These are phyloP conservation scores for Saccharomycopsis selenospora DNA, from an alignment of 805 yeast genomes.

Conservation along the genomic window DNA sequence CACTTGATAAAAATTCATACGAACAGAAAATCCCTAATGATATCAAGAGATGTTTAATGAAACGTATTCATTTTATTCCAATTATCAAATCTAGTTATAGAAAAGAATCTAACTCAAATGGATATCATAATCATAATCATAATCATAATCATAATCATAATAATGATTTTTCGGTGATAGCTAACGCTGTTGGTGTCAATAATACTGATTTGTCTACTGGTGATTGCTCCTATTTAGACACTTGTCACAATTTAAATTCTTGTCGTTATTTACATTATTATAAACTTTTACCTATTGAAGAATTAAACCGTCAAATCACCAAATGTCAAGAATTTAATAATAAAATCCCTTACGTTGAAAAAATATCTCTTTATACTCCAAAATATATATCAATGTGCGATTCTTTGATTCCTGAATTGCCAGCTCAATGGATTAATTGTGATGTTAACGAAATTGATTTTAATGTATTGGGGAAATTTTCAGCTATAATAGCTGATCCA, in stretches of 20 bases:
- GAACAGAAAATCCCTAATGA: conserved; percentile 25
- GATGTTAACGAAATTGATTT: conserved; percentile 74
- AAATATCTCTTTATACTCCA: not conserved
- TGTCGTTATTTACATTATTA: conserved; percentile 81
- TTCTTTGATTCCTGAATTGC: conserved; percentile 31
- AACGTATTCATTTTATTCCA: conserved; percentile 48
- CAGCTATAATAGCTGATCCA: conserved; percentile 83
- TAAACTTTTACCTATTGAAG: conserved; percentile 36
- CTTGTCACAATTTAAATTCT: conserved; percentile 77
- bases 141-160: too few relatives aligned
- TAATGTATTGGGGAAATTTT: conserved; percentile 66
- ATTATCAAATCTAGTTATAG: conserved; percentile 32
- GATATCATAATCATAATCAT: not conserved
- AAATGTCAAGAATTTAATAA: conserved; percentile 22
- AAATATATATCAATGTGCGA: conserved; percentile 26
- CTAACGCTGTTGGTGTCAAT: conserved; percentile 10
- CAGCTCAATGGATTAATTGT: conserved; percentile 84
- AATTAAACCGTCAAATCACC: conserved; percentile 8
- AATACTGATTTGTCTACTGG: conserved; percentile 70
- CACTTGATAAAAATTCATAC: conserved; percentile 5
- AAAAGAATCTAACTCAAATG: not conserved
- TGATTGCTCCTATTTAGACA: conserved; percentile 89
- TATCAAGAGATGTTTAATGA: conserved; percentile 27
- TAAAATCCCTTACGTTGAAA: conserved; percentile 21
- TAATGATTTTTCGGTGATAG: too few relatives aligned